Conservation (phyloP, 257 asterid species). For the Solanum commersonii region DNA sequence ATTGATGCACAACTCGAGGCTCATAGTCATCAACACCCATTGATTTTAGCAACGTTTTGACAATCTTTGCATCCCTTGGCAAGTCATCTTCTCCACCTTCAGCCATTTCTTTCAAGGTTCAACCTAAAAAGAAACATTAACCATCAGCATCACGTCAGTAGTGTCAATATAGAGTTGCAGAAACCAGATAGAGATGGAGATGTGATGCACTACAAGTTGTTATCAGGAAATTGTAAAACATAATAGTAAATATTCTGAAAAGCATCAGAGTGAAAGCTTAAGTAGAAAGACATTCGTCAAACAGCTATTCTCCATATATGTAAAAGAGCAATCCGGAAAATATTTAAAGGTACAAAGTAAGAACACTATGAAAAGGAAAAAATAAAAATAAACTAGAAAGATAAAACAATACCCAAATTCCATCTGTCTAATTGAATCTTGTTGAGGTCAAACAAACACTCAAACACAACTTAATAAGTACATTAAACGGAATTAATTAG, state of each 20-base stretch:
- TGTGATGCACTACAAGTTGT: not conserved
- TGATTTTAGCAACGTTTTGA: slow-evolving; percentile 73
- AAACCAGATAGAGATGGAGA: not conserved
- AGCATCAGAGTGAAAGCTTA: not conserved
- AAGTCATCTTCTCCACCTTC: slow-evolving; percentile 66
- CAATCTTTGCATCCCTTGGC: slow-evolving; percentile 85
- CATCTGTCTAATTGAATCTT: not conserved
- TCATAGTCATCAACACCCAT: slow-evolving; percentile 87
- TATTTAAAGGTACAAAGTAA: not conserved
- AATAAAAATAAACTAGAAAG: not conserved
- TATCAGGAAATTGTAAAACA: not conserved
- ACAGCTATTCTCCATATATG: not conserved
- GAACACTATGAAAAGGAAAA: not conserved
- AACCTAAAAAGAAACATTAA: not conserved
- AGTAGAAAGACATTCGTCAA: not conserved
- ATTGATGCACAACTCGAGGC: slow-evolving; percentile 79
- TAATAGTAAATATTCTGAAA: not conserved
- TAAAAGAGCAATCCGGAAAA: not conserved
- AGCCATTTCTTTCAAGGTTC: slow-evolving; percentile 28
- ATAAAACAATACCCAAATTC: not conserved
- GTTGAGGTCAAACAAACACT: not conserved
- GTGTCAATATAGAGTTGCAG: not conserved
- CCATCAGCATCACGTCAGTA: not conserved
- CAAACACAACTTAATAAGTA: not conserved
- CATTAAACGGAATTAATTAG: not conserved